Conservation (phyloP, 805 yeast genomes). For the Saccharomycopsis fibuligera region DNA sequence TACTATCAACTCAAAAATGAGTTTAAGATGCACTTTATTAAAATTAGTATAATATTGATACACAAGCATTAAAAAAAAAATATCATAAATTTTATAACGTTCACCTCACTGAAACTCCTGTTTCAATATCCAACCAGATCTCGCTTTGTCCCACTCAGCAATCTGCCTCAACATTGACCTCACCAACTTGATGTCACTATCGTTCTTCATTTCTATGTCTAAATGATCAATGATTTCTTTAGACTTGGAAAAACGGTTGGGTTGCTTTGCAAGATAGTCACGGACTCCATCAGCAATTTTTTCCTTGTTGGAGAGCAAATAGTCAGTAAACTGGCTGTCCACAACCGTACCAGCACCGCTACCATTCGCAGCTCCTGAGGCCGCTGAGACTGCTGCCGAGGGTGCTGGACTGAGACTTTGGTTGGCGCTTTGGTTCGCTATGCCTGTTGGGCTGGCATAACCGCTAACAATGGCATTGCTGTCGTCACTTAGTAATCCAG, state of each 20-base stretch:
- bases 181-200: conserved; percentile 46
- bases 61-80: too few relatives aligned
- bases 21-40: too few relatives aligned
- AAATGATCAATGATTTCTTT: conserved; percentile 38
- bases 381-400: neutral
- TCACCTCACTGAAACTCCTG: conserved; percentile 38
- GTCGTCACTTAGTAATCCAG: too few relatives aligned
- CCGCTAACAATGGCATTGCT: too few relatives aligned
- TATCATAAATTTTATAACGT: too few relatives aligned
- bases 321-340: conserved; percentile 5
- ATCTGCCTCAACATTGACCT: conserved; percentile 64
- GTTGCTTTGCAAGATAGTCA: conserved; percentile 32
- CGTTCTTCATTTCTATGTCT: conserved; percentile 39
- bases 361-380: neutral
- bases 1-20: too few relatives aligned
- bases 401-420: neutral
- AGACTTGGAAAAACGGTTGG: conserved; percentile 41
- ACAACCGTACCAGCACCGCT: neutral
- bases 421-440: too few relatives aligned
- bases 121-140: conserved; percentile 61
- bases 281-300: conserved; percentile 33
- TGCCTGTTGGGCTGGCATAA: too few relatives aligned
- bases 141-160: conserved; percentile 57
- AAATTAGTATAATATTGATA: too few relatives aligned
- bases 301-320: conserved; percentile 22